phyloP scores from a whole-genome alignment of 805 yeast species.

The Yarrowia sp. region DNA sequence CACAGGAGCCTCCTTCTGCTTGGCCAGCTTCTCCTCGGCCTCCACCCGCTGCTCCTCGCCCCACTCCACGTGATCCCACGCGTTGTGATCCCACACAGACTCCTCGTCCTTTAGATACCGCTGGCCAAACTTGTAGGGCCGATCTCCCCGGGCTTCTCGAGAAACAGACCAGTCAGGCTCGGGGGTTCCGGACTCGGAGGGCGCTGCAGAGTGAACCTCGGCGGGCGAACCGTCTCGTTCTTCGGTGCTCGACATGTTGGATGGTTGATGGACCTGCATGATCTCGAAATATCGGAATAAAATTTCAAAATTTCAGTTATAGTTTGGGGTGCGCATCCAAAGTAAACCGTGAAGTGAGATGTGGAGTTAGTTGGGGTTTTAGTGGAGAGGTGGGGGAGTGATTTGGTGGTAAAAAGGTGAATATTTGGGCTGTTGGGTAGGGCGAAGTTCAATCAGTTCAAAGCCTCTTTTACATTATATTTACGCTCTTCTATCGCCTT shows the following conservation, averaged over 20 bases:
- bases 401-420: no score
- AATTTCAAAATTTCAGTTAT: slow-evolving; percentile 4
- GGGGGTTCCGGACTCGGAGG: slow-evolving; percentile 1
- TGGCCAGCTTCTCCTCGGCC: slow-evolving; percentile 69
- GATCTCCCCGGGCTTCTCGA: slow-evolving; percentile 45
- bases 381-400: no score
- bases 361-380: not conserved
- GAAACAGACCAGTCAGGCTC: slow-evolving; percentile 23
- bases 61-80: slow-evolving; percentile 98
- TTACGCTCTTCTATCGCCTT: no score
- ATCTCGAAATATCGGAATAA: no score
- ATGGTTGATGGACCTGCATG: not conserved
- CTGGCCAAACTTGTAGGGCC: slow-evolving; percentile 91
- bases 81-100: slow-evolving; percentile 83
- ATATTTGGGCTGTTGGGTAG: no score
- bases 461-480: no score
- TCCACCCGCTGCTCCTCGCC: slow-evolving; percentile 80
- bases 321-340: no score
- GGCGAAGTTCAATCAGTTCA: no score
- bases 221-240: slow-evolving; percentile 5
- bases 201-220: not conserved
- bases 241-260: slow-evolving; percentile 4
- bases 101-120: slow-evolving; percentile 69
- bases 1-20: slow-evolving; percentile 83
- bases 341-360: not conserved